Evolutionary conservation across 768 basidiomycete genomes (phyloP), one percentile per base, ranked within the genome.

Genomic region (Boletus subcaerulescens): DNA sequence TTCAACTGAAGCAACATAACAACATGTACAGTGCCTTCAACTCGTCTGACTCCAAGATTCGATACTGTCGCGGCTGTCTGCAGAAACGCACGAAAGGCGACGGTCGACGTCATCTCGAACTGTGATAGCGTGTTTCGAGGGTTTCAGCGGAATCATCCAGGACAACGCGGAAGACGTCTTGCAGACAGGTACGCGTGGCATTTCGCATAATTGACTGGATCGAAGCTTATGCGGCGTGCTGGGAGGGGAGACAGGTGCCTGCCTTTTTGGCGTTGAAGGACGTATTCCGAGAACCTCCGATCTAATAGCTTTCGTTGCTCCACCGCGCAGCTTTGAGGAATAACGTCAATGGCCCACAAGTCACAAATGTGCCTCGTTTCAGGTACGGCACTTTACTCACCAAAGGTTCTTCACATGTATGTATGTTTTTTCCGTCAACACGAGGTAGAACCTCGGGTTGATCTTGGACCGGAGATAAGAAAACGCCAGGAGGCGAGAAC

Each of bases 21-120:
- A 12, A 6, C 31, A 29, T 14, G 5, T 8, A 35, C 43, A 20
- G 3, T 4, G 14, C 32, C 45, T 29, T 53, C 45, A 55, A 18
- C 48, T 20, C 35, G 14, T 20, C 44, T 62, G 60, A n/a, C 61
- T 51, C 75, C 75, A 76, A 33, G 71, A 75, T 52, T 76, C 72
- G 32, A 76, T 76, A 35, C 60, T 74, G 55, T 74, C 72, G 32
- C 62, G 62, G 50, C 64, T 68, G 44, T 49, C 50, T 10, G 35
- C 35, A 40, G 58, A 38, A 40, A 48, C 45, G 32, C 51, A 55
- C 33, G 60, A 56, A 55, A 20, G 18, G 39, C 7, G 51, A 55
- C 17, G 14, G 5, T 56, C 51, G 20, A 55, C 48, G 26, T 55
- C 59, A 50, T 58, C 50, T 11, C 22, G 45, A 24, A 18, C 32